Conservation (phyloP, 2,329 filamentous ascomycete species). For the Aspergillus fumigatiaffinis region DNA sequence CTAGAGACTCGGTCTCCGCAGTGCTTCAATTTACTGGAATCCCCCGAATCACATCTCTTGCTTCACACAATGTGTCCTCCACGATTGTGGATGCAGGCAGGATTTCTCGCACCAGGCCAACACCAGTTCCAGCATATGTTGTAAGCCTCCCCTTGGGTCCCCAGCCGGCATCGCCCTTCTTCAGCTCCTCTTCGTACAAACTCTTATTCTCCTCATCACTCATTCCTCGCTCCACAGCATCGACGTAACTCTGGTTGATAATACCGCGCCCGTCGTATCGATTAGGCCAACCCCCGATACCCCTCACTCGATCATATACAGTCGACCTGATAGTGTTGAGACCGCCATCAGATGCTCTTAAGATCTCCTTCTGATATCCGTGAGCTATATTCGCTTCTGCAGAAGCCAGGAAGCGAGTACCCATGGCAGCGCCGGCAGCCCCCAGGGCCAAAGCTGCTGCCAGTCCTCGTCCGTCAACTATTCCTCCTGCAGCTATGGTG, state of each 20-base stretch:
- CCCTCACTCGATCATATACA: slow-evolving; percentile 53
- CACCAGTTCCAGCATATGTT: slow-evolving; percentile 59
- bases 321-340: slow-evolving; percentile 47
- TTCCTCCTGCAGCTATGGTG: slow-evolving; percentile 52
- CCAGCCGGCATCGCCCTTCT: slow-evolving; percentile 51
- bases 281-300: slow-evolving; percentile 55
- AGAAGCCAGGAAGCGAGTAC: slow-evolving; percentile 60
- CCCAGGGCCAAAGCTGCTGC: slow-evolving; percentile 51
- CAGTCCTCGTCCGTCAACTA: slow-evolving; percentile 50
- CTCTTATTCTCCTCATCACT: slow-evolving; percentile 38
- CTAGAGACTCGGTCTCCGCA: not conserved
- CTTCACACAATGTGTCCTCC: slow-evolving; percentile 42
- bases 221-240: slow-evolving; percentile 37
- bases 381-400: slow-evolving; percentile 46
- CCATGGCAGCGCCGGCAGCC: slow-evolving; percentile 55
- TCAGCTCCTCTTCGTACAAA: slow-evolving; percentile 47
- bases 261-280: slow-evolving; percentile 57
- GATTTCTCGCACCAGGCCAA: slow-evolving; percentile 54
- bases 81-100: slow-evolving; percentile 52
- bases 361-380: slow-evolving; percentile 49
- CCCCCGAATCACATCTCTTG: slow-evolving; percentile 19
- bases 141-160: slow-evolving; percentile 54
- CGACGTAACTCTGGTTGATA: slow-evolving; percentile 51
- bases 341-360: slow-evolving; percentile 51
- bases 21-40: not conserved